phyloP scores from a whole-genome alignment of 139 green algal genomes.

The Pseudopediastrum boryanum region DNA sequence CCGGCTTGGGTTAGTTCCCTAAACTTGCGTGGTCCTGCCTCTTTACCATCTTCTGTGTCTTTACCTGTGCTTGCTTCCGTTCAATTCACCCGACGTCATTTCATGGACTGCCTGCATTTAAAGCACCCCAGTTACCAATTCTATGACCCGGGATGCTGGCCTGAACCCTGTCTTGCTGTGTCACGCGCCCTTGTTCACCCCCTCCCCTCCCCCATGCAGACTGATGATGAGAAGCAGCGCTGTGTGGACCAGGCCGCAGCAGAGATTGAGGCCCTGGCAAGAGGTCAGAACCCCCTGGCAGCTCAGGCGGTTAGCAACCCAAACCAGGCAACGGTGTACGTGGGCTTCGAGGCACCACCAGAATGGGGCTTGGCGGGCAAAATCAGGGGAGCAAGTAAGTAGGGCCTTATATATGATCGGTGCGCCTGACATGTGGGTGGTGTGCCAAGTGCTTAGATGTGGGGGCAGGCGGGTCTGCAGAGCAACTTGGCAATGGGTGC shows the following conservation, averaged over 20 bases:
- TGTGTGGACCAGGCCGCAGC: constrained; percentile 45
- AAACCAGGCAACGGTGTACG: constrained; percentile 28
- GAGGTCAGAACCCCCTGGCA: not conserved
- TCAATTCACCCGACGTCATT: too few species aligned
- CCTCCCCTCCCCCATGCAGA: constrained; percentile 29
- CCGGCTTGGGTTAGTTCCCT: too few species aligned
- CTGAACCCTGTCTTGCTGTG: not conserved
- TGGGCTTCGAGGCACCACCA: constrained; percentile 45
- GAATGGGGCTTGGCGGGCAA: constrained; percentile 43
- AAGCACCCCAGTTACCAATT: too few species aligned
- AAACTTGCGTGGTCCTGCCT: not conserved
- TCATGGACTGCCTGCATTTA: too few species aligned
- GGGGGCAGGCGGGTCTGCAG: not conserved
- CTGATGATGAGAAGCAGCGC: constrained; percentile 47
- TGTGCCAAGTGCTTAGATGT: not conserved
- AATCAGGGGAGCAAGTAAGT: constrained; percentile 48
- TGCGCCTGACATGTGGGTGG: not conserved
- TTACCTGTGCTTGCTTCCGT: not conserved
- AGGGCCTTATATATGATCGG: too few species aligned
- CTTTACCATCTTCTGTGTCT: not conserved
- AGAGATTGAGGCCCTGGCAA: not conserved
- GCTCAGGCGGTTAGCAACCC: not conserved
- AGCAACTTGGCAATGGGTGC: not conserved
- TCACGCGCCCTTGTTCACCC: not conserved
- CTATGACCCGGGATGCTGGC: too few species aligned